Evolutionary conservation across 2,329 filamentous ascomycete species (phyloP).

Genomic region (Penicillium sumatraense): DNA sequence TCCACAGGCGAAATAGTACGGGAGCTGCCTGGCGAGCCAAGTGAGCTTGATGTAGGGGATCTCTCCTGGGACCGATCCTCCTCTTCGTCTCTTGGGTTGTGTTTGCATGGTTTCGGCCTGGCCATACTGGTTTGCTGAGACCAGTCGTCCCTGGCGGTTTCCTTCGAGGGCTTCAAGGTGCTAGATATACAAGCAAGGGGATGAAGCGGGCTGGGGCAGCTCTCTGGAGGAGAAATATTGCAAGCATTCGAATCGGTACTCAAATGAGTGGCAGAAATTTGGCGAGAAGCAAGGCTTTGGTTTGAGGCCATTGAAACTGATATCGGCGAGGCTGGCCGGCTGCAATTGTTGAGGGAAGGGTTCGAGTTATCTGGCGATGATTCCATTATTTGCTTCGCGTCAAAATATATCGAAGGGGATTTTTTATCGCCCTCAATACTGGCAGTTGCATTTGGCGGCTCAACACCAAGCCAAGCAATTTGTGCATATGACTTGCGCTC

Average conservation of each 20-base stretch:
- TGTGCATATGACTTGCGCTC: background rate
- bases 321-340: too few species aligned
- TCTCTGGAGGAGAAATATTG: background rate
- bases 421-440: background rate
- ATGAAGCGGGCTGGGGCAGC: too few species aligned
- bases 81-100: background rate
- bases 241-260: too few species aligned
- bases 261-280: too few species aligned
- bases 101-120: background rate
- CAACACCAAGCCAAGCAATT: background rate
- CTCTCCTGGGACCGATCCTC: background rate
- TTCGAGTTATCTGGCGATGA: background rate
- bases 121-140: background rate
- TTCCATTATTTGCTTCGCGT: constrained; percentile 4
- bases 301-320: too few species aligned
- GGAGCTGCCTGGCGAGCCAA: background rate
- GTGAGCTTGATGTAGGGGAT: background rate
- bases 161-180: background rate
- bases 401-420: constrained; percentile 9
- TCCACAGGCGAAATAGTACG: background rate
- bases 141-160: background rate
- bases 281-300: too few species aligned
- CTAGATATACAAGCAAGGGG: background rate
- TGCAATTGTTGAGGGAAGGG: too few species aligned
- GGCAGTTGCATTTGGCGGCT: background rate